phyloP scores from a whole-genome alignment of 768 basidiomycete species.

The Pisolithus orientalis region DNA sequence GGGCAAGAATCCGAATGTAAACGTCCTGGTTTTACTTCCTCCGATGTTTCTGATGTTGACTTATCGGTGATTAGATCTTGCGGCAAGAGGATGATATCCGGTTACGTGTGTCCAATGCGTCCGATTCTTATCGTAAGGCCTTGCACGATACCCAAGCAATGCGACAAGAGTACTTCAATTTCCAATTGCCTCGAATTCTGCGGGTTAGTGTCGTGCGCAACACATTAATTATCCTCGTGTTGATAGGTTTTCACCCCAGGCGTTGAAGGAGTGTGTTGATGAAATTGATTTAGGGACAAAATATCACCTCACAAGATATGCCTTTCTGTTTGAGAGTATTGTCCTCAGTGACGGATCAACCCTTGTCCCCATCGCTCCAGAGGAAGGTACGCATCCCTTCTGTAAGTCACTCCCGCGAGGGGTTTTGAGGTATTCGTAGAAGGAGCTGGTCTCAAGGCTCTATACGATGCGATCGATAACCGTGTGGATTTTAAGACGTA shows the following conservation, averaged over 20 bases:
- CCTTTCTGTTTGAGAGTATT: conserved; percentile 89
- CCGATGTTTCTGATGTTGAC: conserved; percentile 3
- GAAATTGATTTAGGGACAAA: conserved; percentile 98
- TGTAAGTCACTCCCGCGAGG: neutral
- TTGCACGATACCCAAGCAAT: conserved; percentile 84
- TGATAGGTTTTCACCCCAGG: conserved; percentile 34
- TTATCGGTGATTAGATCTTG: conserved; percentile 50
- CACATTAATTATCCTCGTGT: conserved; percentile 7
- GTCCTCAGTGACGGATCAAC: conserved; percentile 85
- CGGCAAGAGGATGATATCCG: conserved; percentile 94
- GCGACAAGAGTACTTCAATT: conserved; percentile 97
- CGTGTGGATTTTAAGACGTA: conserved; percentile 91
- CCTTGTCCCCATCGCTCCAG: conserved; percentile 62
- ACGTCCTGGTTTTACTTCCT: conserved; percentile 11
- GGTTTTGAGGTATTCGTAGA: conserved; percentile 4
- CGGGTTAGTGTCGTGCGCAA: conserved; percentile 51
- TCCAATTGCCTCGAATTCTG: conserved; percentile 89
- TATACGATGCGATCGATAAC: conserved; percentile 90
- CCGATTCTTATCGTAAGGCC: conserved; percentile 86
- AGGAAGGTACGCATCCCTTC: conserved; percentile 49
- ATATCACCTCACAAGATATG: conserved; percentile 92
- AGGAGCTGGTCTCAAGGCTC: conserved; percentile 75
- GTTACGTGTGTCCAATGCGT: conserved; percentile 73
- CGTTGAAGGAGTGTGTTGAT: conserved; percentile 90
- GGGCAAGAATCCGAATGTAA: conserved; percentile 86